Base-by-base conservation (phyloP, 2,329 filamentous ascomycete genomes). In the Emergomyces pasteurianus region DNA sequence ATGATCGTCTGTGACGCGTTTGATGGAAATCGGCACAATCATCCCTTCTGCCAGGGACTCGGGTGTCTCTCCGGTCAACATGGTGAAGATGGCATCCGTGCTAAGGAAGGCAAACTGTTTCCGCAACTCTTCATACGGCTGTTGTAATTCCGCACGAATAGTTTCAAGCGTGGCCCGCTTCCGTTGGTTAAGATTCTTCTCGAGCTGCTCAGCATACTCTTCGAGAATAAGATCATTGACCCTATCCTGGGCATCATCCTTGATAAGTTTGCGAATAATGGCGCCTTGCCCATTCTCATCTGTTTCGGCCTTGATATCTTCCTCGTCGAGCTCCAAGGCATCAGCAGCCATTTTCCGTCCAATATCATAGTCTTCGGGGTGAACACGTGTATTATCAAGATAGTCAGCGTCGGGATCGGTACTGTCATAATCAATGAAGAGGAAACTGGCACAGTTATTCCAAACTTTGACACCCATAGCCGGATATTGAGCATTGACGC, bases 301-400 rank as follows among this genome's bases (percentile, higher is more conserved):
- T 5, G 88, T 88, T 76, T 97, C 92, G 1, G 89, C 90, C 75
- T 96, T 95, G 71, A 99, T 90, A 69, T 99, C 94, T 77, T 99
- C 94, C 75, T 99, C 94, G 67, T 99, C 94, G 66, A 99, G 81
- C 72, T 96, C 92, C 55, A 99, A 80, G 18, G 94, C 94, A 79
- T 99, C 94, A 3, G 94, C 94, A 23, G 94, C 94, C 87, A 99
- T 97, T 77, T 99, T 99, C 67, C 92, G 89, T 56, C 91, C 94
- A 63, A 99, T 86, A 67, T 99, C 94, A 74, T 99, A 99, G 72
- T 99, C 94, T 78, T 99, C 94, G 1, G 94, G 94, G 70, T 99
- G 94, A 21, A 99, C 91, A 78, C 94, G 89, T 54, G 94, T 99
- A 71, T 94, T 95, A 75, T 99, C 94, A 31, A 99, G 81, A 62